These are phyloP conservation scores for Myxozyma sirexii DNA, from an alignment of 805 yeast genomes.

Conservation along the genomic window DNA sequence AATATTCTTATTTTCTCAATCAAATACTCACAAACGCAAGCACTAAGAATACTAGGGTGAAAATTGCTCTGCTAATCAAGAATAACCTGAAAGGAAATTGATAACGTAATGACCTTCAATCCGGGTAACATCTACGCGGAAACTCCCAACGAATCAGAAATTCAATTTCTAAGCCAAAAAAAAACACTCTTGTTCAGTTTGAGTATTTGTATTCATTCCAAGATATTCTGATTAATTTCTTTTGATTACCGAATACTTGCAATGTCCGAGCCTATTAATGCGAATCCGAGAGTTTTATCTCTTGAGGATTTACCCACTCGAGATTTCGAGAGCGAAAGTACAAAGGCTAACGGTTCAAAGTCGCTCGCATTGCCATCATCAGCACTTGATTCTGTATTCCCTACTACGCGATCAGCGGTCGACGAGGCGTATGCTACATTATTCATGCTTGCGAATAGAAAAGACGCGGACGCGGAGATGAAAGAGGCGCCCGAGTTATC, in stretches of 20 bases:
- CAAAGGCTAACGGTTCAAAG: neutral
- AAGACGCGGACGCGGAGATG: constrained; percentile 37
- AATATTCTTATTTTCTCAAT: too few relatives aligned
- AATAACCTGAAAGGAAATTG: too few relatives aligned
- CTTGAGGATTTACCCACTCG: constrained; percentile 77
- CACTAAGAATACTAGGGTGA: too few relatives aligned
- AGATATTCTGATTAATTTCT: too few relatives aligned
- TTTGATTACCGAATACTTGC: too few relatives aligned
- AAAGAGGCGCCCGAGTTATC: constrained; percentile 19
- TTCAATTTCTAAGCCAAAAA: constrained; percentile 2
- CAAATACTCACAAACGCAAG: too few relatives aligned
- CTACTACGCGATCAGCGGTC: neutral
- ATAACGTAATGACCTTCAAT: neutral
- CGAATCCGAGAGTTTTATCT: constrained; percentile 85
- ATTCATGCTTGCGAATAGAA: constrained; percentile 35
- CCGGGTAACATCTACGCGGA: neutral
- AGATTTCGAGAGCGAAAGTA: constrained; percentile 17
- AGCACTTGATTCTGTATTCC: constrained; percentile 26
- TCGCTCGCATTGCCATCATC: constrained; percentile 11
- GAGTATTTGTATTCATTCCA: too few relatives aligned
- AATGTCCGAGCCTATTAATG: constrained; percentile 85
- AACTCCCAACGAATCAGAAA: constrained; percentile 16
- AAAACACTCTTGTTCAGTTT: too few relatives aligned
- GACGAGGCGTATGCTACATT: constrained; percentile 15
- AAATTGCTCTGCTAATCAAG: too few relatives aligned